Percentiles rank a stretch among this genome's conserved stretches.
Evolutionary conservation across 805 yeast genomes (phyloP).

Genomic region (Candida lessepsii): DNA sequence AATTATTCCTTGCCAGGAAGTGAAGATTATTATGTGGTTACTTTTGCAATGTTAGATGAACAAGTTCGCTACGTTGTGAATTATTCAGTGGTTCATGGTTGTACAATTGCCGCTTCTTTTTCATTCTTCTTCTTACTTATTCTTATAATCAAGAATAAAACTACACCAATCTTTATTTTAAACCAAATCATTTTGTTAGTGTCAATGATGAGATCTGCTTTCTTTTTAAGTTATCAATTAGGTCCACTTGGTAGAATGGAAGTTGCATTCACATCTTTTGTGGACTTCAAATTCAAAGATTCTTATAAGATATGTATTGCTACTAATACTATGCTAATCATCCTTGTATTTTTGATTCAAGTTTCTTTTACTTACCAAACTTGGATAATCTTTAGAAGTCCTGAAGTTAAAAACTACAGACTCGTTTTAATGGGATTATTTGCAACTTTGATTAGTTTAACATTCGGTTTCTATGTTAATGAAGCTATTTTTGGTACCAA

Average conservation of each 20-base stretch:
- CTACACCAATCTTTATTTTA: slow-evolving; percentile 69
- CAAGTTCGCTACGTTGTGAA: slow-evolving; percentile 10
- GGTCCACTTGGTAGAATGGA: slow-evolving; percentile 53
- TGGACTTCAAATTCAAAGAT: slow-evolving; percentile 24
- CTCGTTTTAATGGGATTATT: slow-evolving; percentile 30
- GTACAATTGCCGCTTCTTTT: slow-evolving; percentile 19
- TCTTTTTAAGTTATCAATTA: slow-evolving; percentile 45
- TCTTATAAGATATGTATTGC: slow-evolving; percentile 57
- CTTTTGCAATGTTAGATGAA: slow-evolving; percentile 16
- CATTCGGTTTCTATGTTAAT: slow-evolving; percentile 58
- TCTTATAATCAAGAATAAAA: slow-evolving; percentile 40
- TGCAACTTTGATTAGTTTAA: slow-evolving; percentile 37
- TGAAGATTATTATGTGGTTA: slow-evolving; percentile 12
- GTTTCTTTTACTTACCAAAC: slow-evolving; percentile 70
- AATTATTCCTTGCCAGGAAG: slow-evolving; percentile 16
- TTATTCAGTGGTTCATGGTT: slow-evolving; percentile 18
- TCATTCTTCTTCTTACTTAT: slow-evolving; percentile 16
- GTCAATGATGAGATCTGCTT: slow-evolving; percentile 57
- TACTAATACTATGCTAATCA: slow-evolving; percentile 56
- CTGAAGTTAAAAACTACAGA: slow-evolving; percentile 41
- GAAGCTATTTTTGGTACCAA: slow-evolving; percentile 45
- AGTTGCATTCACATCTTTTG: slow-evolving; percentile 33
- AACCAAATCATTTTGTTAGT: slow-evolving; percentile 61
- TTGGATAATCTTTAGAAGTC: slow-evolving; percentile 63
- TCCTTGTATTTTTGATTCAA: slow-evolving; percentile 63